A percentile compares a stretch with the other conserved stretches of the same genome.
Conservation (phyloP, 768 basidiomycete genomes). For the Lactarius akahatsu region DNA sequence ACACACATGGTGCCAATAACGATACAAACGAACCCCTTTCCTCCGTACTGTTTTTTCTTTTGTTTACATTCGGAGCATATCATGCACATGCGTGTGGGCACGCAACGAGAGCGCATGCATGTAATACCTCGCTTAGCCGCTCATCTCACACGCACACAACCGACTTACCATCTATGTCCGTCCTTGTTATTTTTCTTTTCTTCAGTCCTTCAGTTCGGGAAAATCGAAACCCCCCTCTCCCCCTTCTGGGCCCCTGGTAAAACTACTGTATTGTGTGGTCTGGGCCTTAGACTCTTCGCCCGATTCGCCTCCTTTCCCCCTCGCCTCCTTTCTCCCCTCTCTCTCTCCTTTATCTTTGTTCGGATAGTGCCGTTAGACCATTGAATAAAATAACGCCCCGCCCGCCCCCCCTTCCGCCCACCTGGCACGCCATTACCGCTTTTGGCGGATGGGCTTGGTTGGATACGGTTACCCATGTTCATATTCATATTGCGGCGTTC, state of each 20-base stretch:
- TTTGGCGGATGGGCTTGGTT: conserved; percentile 4
- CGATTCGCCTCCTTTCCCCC: not conserved
- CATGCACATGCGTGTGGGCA: not conserved
- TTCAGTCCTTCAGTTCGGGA: conserved; percentile 13
- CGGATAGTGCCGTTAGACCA: not conserved
- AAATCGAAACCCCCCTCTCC: not conserved
- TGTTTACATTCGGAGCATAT: not conserved
- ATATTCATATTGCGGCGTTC: conserved; percentile 16
- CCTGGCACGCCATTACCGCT: conserved; percentile 6
- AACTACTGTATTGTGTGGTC: not conserved
- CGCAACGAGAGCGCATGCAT: not conserved
- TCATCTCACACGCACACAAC: not conserved
- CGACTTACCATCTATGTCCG: not conserved
- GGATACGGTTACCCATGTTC: not conserved
- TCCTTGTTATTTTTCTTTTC: conserved; percentile 1
- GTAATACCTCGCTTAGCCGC: not conserved
- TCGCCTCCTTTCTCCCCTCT: not conserved
- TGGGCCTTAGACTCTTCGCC: not conserved
- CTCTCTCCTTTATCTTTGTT: not conserved
- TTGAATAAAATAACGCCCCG: conserved; percentile 2
- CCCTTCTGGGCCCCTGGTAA: not conserved
- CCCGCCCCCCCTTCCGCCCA: conserved; percentile 1
- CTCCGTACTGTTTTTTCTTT: not conserved
- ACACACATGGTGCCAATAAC: not conserved
- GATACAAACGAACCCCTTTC: not conserved